Base-by-base conservation (phyloP, 2,329 filamentous ascomycete species). In the Simplicillium sp. region DNA sequence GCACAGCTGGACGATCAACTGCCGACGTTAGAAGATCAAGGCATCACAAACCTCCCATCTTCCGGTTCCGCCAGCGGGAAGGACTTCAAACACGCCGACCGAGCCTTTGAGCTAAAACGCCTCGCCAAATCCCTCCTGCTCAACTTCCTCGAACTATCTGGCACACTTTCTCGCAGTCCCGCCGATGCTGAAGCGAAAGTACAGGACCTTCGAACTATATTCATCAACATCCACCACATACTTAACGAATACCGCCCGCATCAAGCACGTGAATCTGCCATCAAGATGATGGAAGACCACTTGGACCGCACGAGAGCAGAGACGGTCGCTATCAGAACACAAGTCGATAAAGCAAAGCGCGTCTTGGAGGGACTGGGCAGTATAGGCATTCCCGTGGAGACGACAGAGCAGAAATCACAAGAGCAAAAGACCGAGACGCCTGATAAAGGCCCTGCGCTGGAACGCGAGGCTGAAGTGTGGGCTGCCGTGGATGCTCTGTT, bases 241-340 rank as follows among this genome's bases (percentile, higher is more conserved):
- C 79, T 97, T 49, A 98, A 98, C 60, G 82, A 94, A 60, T 97
- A 95, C 63, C 76, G 90, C 28, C 89, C 89, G 9, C 89, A 96
- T 58, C 90, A 97, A 64, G 88, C 89, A 17, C 69, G 90, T 35
- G 89, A 96, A 65, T 88, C 82, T 20, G 68, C 94, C 43, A 94
- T 95, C 28, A 65, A 82, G 49, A 76, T 90, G 68, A 88, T 96
- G 84, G 85, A 95, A 62, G 82, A 84, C 49, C 84, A 90, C 54
- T 65, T 95, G 25, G 80, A 86, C 50, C 73, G 70, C 50, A 82
- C 82, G 41, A 77, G 74, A 49, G 75, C 74, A 41, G 88, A 96
- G 62, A 87, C 88, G 1, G 70, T 77, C 29, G 76, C 73, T 3
- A 77, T 88, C 36, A 71, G 73, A 43, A 73, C 73, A 44, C 80